Base-by-base conservation (phyloP, 1,284 basidiomycete genomes). In the Cystobasidium sp. region DNA sequence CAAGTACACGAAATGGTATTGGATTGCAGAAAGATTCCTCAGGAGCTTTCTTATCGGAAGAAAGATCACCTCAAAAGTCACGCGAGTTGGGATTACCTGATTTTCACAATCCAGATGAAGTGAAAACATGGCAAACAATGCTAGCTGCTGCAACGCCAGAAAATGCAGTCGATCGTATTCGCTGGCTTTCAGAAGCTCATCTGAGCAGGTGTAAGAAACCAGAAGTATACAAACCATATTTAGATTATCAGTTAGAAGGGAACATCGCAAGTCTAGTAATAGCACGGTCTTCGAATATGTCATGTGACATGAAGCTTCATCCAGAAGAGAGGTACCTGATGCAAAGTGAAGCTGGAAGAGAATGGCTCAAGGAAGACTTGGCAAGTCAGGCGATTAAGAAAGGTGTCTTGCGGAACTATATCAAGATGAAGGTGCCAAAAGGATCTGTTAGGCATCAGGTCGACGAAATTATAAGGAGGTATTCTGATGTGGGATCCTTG, bases 341-440 rank as follows among this genome's bases (percentile, higher is more conserved):
- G 43, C 18, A 69, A 16, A 10, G 9, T 41, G 41, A 46, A 16
- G 8, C 9, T 12, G 58, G 68, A 9, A 61, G 20, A 41, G 41
- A 31, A 6, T 58, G 55, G 46, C 22, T 59, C 22, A 31, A 62
- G 41, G 68, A 69, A 58, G 55, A 59, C 47, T 24, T 69, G 10
- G 55, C 56, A 20, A 58, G 46, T 37, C 22, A 51, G 31, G 68
- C 68, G 7, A 59, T 69, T 10, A 9, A 39, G 14, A 22, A 37
- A 1, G 47, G 58, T 14, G 1, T 46, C 31, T 39, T 69, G 0
- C 6, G 10, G 8, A 61, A 41, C 10, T 47, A n/a, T 31, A 7
- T 37, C 8, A 51, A 22, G 12, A 31, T 6, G 9, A 69, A 69
- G 55, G 49, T 61, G 55, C 68, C 68, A 24, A 69, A 69, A 51